A percentile compares a stretch with the other conserved stretches of the same genome.
Conservation (phyloP, 495 filamentous ascomycete species). For the Evernia prunastri region DNA sequence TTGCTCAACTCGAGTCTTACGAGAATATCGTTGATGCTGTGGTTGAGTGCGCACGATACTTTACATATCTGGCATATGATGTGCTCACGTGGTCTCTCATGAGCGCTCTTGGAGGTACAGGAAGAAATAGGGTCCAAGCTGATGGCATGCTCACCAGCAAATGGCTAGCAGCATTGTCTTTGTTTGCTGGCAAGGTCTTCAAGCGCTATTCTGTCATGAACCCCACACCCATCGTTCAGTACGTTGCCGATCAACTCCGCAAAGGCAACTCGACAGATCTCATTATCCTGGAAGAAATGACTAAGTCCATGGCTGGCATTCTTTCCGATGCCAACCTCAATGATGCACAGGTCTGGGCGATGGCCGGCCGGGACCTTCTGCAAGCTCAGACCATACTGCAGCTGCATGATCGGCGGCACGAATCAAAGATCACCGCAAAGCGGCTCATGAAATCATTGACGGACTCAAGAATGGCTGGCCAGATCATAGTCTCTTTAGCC, state of each 20-base stretch:
- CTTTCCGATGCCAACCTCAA: slow-evolving; percentile 78
- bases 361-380: slow-evolving; percentile 78
- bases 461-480: slow-evolving; percentile 62
- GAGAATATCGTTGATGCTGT: slow-evolving; percentile 88
- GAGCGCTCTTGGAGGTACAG: slow-evolving; percentile 66
- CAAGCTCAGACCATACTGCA: slow-evolving; percentile 70
- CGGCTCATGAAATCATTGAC: slow-evolving; percentile 73
- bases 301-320: slow-evolving; percentile 87
- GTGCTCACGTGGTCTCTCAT: slow-evolving; percentile 85
- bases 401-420: slow-evolving; percentile 71
- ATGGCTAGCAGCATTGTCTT: slow-evolving; percentile 80
- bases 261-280: slow-evolving; percentile 78
- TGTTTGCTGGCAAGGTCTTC: slow-evolving; percentile 83
- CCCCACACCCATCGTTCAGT: slow-evolving; percentile 77
- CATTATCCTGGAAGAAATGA: slow-evolving; percentile 79
- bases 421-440: slow-evolving; percentile 58
- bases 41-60: slow-evolving; percentile 88
- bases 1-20: slow-evolving; percentile 84
- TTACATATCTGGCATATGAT: slow-evolving; percentile 87
- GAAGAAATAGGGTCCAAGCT: slow-evolving; percentile 69
- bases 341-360: slow-evolving; percentile 73
- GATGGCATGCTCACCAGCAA: slow-evolving; percentile 79
- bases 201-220: slow-evolving; percentile 75
- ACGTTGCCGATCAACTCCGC: slow-evolving; percentile 75
- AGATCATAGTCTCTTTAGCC: slow-evolving; percentile 80